Percentiles rank a stretch among this genome's conserved stretches.
Conservation (phyloP, 345 rosid species). For the Populus davidiana region DNA sequence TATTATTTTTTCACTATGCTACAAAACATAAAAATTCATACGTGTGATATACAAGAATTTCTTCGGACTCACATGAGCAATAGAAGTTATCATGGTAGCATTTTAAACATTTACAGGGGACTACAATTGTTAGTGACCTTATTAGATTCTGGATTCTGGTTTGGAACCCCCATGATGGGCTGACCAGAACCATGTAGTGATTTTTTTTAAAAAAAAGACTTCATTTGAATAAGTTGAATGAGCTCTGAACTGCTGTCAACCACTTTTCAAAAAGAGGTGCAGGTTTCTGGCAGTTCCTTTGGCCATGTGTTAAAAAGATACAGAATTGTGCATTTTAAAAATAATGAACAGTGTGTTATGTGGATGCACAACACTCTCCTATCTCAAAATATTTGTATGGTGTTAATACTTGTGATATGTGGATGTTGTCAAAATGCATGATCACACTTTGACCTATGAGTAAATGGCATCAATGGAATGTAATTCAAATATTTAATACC, state of each 20-base stretch:
- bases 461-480: neutral
- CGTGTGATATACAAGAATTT: neutral
- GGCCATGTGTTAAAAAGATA: neutral
- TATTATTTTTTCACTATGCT: no score
- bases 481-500: neutral
- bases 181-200: neutral
- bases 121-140: neutral
- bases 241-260: neutral
- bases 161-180: neutral
- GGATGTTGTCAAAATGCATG: neutral
- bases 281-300: neutral
- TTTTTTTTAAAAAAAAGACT: no score
- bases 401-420: neutral
- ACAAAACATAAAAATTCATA: no score
- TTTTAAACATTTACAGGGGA: neutral
- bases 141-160: neutral
- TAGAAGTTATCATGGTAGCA: neutral
- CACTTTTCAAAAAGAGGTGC: neutral
- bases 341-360: neutral
- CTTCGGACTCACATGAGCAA: neutral
- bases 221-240: neutral
- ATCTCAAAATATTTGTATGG: neutral
- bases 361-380: neutral
- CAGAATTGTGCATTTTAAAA: no score
- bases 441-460: neutral